Evolutionary conservation across 345 rosid species (phyloP).

Genomic region (Diplotaxis tenuifolia): DNA sequence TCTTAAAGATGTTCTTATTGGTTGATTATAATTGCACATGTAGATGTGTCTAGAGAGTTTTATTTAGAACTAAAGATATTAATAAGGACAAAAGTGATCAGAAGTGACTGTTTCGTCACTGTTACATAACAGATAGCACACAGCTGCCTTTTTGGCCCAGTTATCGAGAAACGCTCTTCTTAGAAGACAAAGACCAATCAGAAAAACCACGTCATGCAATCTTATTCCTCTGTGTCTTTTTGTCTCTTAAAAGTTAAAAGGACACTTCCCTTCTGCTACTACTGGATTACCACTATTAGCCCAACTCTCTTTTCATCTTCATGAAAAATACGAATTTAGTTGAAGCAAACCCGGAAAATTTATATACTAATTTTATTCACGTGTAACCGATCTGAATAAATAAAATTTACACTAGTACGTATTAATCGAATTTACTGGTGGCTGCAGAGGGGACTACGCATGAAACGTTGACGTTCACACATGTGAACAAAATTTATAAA

Average conservation of each 20-base stretch:
- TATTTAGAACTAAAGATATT: too few relatives aligned
- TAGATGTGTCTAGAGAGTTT: too few relatives aligned
- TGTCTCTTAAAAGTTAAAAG: background rate
- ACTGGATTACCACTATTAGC: background rate
- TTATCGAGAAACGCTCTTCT: background rate
- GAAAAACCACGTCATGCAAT: background rate
- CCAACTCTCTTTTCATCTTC: background rate
- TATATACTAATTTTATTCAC: background rate
- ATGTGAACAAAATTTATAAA: too few relatives aligned
- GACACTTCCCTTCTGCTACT: background rate
- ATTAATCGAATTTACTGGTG: background rate
- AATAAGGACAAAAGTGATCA: constrained; percentile 14
- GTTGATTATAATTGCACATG: too few relatives aligned
- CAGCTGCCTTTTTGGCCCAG: constrained; percentile 27
- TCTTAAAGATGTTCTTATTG: too few relatives aligned
- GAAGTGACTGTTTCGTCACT: constrained; percentile 11
- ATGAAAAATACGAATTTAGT: background rate
- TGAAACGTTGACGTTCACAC: background rate
- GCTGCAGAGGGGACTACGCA: background rate
- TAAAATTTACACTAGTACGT: background rate
- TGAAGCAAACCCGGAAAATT: background rate
- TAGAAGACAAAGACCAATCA: constrained; percentile 18
- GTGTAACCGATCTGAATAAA: background rate
- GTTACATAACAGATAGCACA: constrained; percentile 11
- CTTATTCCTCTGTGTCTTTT: background rate